phyloP scores from a whole-genome alignment of 331 rosid species.

The Saraca asoca region DNA sequence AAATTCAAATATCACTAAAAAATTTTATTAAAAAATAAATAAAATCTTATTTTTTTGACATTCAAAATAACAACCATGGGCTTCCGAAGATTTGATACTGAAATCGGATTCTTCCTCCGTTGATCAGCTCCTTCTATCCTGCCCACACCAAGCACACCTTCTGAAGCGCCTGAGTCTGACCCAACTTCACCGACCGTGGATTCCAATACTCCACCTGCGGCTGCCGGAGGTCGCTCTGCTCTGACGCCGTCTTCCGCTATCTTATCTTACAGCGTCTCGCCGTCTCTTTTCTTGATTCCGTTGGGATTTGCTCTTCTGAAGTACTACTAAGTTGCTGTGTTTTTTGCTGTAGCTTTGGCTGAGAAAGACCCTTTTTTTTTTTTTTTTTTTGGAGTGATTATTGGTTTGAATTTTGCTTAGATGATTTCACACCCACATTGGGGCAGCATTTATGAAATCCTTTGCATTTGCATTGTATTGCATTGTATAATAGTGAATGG shows the following conservation, averaged over 20 bases:
- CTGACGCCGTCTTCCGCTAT: conserved; percentile 60
- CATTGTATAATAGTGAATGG: conserved; percentile 1
- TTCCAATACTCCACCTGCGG: conserved; percentile 48
- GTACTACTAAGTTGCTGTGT: conserved; percentile 40
- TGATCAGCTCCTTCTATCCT: conserved; percentile 55
- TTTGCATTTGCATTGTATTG: conserved; percentile 17
- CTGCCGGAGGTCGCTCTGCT: conserved; percentile 43
- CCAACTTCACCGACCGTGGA: conserved; percentile 52
- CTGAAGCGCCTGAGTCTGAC: conserved; percentile 62
- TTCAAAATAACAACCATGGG: no score
- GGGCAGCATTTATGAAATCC: background rate
- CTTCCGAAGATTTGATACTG: conserved; percentile 18
- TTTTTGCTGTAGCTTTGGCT: no score
- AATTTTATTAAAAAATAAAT: no score
- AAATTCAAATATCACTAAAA: no score
- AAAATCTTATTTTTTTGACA: no score
- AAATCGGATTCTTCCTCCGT: conserved; percentile 17
- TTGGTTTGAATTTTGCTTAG: conserved; percentile 16
- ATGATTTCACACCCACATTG: conserved; percentile 30
- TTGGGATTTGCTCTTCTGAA: conserved; percentile 44
- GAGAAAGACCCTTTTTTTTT: no score
- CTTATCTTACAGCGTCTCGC: conserved; percentile 42
- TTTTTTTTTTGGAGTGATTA: conserved; percentile 33
- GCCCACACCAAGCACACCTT: conserved; percentile 52
- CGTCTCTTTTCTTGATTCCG: conserved; percentile 45